phyloP scores from a whole-genome alignment of 148 eudicot genomes.

The Mesembryanthemum crystallinum region DNA sequence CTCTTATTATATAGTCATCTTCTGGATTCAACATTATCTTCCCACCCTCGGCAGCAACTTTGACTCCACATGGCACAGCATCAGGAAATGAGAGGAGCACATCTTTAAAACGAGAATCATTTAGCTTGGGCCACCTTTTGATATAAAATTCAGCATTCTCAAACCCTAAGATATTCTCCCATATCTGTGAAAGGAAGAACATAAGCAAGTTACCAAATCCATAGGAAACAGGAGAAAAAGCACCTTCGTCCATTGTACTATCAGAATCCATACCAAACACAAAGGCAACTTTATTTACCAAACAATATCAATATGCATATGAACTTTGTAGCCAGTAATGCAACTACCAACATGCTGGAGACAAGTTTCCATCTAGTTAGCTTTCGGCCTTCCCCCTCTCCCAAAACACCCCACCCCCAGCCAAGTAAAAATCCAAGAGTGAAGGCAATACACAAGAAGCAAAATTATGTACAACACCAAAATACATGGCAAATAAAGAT shows the following conservation, averaged over 20 bases:
- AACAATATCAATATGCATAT: too few species aligned
- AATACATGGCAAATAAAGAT: too few species aligned
- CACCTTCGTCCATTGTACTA: not conserved
- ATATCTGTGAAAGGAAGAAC: conserved; percentile 52
- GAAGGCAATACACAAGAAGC: too few species aligned
- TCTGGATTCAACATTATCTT: conserved; percentile 82
- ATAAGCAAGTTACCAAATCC: not conserved
- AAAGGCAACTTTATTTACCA: too few species aligned
- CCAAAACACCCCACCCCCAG: not conserved
- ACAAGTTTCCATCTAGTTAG: not conserved
- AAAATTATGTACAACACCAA: too few species aligned
- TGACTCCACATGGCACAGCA: conserved; percentile 92
- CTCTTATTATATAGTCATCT: conserved; percentile 60
- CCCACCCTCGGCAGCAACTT: conserved; percentile 71
- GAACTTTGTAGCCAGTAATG: too few species aligned
- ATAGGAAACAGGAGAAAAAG: not conserved
- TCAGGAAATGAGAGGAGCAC: conserved; percentile 81
- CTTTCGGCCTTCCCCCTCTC: not conserved
- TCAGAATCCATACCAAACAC: not conserved
- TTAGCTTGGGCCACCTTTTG: conserved; percentile 87
- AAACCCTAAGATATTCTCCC: conserved; percentile 94
- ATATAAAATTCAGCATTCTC: conserved; percentile 96
- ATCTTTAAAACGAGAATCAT: conserved; percentile 60
- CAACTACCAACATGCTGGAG: not conserved
- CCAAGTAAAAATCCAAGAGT: too few species aligned